A percentile compares a stretch with the other conserved stretches of the same genome.
Evolutionary conservation across 148 eudicot species (phyloP).

Genomic region (Bassia scoparia): DNA sequence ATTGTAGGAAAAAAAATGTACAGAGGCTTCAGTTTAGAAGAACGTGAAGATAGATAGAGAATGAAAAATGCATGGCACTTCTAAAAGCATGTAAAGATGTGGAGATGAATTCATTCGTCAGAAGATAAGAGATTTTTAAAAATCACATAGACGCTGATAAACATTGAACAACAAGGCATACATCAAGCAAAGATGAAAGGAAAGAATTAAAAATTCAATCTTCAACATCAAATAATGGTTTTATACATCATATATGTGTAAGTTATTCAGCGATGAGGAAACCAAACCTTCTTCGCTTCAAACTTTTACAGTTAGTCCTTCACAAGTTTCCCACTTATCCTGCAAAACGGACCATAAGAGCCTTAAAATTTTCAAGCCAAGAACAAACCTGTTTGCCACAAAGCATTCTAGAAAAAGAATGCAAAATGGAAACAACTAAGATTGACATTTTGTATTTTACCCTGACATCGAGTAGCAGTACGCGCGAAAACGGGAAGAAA

Average conservation of each 20-base stretch:
- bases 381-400: slow-evolving; percentile 1
- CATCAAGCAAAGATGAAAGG: not conserved
- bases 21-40: no score
- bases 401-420: not conserved
- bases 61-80: no score
- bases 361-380: slow-evolving; percentile 4
- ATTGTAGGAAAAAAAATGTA: not conserved
- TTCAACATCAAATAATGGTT: not conserved
- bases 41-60: no score
- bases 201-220: not conserved
- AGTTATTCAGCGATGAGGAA: not conserved
- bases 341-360: slow-evolving; percentile 29
- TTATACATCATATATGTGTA: not conserved
- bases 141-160: not conserved
- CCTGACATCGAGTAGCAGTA: slow-evolving; percentile 64
- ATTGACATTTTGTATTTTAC: slow-evolving; percentile 29
- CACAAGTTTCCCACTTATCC: slow-evolving; percentile 83
- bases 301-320: slow-evolving; percentile 39
- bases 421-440: not conserved
- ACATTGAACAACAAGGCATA: not conserved
- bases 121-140: not conserved
- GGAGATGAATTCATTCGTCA: not conserved
- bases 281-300: slow-evolving; percentile 35
- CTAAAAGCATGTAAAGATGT: not conserved
- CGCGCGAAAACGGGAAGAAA: slow-evolving; percentile 47